Evolutionary conservation across 1,139 yeast genomes (phyloP).

Genomic region (Pichia sp.): DNA sequence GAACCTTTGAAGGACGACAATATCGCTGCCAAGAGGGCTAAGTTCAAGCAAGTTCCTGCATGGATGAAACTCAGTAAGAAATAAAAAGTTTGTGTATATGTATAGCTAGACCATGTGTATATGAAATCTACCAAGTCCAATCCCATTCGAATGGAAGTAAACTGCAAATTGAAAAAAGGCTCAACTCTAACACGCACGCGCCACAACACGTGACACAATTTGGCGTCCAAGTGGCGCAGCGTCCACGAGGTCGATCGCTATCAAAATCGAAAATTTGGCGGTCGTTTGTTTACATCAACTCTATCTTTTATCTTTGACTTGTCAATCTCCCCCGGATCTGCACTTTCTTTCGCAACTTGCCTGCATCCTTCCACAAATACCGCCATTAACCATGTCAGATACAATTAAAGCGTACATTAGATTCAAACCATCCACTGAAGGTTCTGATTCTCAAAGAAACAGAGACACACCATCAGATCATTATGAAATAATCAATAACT

Average conservation of each 20-base stretch:
- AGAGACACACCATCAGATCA: constrained; percentile 34
- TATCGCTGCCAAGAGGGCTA: background rate
- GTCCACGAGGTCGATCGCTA: too few relatives aligned
- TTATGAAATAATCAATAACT: constrained; percentile 39
- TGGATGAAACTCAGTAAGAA: constrained; percentile 9
- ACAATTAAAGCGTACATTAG: constrained; percentile 3
- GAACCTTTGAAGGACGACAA: background rate
- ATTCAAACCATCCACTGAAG: background rate
- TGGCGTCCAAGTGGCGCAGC: too few relatives aligned
- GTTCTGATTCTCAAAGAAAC: background rate
- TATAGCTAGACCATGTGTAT: too few relatives aligned
- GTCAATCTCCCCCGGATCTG: too few relatives aligned
- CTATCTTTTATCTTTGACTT: background rate
- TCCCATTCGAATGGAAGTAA: too few relatives aligned
- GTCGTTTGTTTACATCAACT: background rate
- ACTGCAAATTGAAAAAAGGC: too few relatives aligned
- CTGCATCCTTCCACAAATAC: too few relatives aligned
- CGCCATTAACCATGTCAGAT: constrained; percentile 1
- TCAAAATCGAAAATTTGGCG: too few relatives aligned
- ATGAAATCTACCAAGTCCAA: too few relatives aligned
- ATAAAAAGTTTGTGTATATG: too few relatives aligned
- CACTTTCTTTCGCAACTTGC: too few relatives aligned
- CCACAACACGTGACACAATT: background rate
- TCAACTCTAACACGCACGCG: too few relatives aligned
- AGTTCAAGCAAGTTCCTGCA: constrained; percentile 3